Base-by-base conservation (phyloP, 495 filamentous ascomycete genomes). In the Podospora didyma region DNA sequence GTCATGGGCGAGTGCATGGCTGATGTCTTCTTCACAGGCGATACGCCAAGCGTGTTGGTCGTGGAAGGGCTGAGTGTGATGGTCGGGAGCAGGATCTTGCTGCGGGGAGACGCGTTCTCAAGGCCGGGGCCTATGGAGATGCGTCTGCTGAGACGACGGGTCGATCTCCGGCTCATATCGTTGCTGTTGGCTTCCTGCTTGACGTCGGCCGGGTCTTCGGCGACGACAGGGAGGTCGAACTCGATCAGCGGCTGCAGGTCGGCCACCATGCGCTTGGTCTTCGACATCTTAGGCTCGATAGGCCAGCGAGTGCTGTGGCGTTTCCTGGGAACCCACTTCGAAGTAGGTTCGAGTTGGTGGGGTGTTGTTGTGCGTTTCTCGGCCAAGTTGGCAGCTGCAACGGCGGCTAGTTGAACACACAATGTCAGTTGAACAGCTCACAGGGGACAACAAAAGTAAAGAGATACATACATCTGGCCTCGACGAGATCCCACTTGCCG, bases 221-320 rank as follows among this genome's bases (percentile, higher is more conserved):
- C 48, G 6, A 46, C 3, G 7, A 56, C 54, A 3, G 61, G 62
- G 0, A 61, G 41, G 6, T 62, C 50, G 26, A 65, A 61, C 24
- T 64, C 58, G 31, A 63, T 61, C 21, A 57, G 54, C 0, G 62
- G 63, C 45, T 65, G 61, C 42, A 63, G 26, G 11, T 58, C 57
- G n/a, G 62, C 66, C 11, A 64, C 34, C 54, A 58, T 65, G 44
- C 57, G 64, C 3, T 39, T 24, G 1, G 53, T 17, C 9, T 42
- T 26, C 24, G 50, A 39, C 12, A 51, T 49, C 55, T 53, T 57
- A 9, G 63, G 63, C 46, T 63, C 54, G 31, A 72, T 62, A 10
- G 69, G 69, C 60, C 62, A 69, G 19, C 69, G 65, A 22, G 63
- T 59, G 48, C 65, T 70, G 59, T 72, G 63, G n/a, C 69, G 59